phyloP scores from a whole-genome alignment of 495 filamentous ascomycete species.

The Penicillium cosmopolitanum region DNA sequence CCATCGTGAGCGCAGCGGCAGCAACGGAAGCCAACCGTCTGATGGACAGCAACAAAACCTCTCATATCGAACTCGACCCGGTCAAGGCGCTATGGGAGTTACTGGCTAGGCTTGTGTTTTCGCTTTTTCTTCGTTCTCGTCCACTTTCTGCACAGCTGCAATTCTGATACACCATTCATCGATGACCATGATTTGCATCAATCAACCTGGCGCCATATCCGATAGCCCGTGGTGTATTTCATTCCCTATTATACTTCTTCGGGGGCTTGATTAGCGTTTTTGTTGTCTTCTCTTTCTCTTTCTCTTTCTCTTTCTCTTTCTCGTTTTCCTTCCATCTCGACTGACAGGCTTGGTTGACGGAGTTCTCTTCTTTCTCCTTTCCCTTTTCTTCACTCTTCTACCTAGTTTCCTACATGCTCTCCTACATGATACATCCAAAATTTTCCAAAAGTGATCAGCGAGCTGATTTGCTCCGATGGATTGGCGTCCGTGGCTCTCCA shows the following conservation, averaged over 20 bases:
- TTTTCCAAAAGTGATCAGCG: conserved; percentile 32
- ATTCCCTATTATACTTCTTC: conserved; percentile 22
- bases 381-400: conserved; percentile 10
- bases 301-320: conserved; percentile 18
- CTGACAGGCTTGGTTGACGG: conserved; percentile 40
- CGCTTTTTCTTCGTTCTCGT: conserved; percentile 20
- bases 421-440: conserved; percentile 23
- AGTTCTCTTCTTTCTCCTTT: conserved; percentile 28
- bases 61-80: conserved; percentile 46
- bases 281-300: too few relatives aligned
- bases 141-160: conserved; percentile 25
- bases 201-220: conserved; percentile 22
- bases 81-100: conserved; percentile 50
- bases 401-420: conserved; percentile 4
- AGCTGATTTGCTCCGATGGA: conserved; percentile 24
- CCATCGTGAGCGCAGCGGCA: conserved; percentile 45
- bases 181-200: conserved; percentile 31
- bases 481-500: conserved; percentile 19
- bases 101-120: conserved; percentile 36
- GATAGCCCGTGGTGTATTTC: conserved; percentile 25
- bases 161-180: conserved; percentile 26
- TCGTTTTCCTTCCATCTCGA: conserved; percentile 31
- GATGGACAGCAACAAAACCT: conserved; percentile 41
- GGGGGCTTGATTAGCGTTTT: conserved; percentile 42
- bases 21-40: conserved; percentile 45